Percentiles rank a stretch among this genome's conserved stretches.
Conservation (phyloP, 495 filamentous ascomycete species). For the Trichoderma erinaceum region DNA sequence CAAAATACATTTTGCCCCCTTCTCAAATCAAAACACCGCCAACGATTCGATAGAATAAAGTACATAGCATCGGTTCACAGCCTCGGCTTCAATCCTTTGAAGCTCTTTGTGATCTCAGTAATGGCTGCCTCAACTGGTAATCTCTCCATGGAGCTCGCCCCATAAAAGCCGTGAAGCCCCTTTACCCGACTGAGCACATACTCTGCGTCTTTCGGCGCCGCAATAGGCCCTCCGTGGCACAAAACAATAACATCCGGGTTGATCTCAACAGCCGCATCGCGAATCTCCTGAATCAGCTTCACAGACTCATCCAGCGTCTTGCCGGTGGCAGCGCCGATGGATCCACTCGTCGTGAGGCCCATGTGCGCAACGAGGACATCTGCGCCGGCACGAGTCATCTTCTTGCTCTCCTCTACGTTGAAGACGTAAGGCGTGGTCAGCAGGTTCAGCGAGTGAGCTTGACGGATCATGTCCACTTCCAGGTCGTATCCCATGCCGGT, state of each 20-base stretch:
- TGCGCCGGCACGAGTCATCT: conserved; percentile 58
- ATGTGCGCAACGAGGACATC: conserved; percentile 66
- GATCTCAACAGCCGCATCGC: conserved; percentile 50
- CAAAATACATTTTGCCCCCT: too few species aligned
- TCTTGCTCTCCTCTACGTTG: conserved; percentile 47
- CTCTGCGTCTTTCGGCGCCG: conserved; percentile 53
- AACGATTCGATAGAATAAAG: neutral
- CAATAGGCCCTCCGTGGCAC: conserved; percentile 65
- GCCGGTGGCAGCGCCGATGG: conserved; percentile 55
- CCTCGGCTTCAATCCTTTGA: conserved; percentile 43
- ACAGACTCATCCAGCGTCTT: conserved; percentile 58
- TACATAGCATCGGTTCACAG: neutral
- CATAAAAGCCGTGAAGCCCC: conserved; percentile 65
- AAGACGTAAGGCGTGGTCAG: conserved; percentile 68
- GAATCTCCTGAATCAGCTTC: conserved; percentile 51
- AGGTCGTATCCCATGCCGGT: conserved; percentile 60
- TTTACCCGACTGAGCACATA: conserved; percentile 53
- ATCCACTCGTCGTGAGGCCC: conserved; percentile 59
- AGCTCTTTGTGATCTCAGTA: conserved; percentile 51
- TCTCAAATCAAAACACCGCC: too few species aligned
- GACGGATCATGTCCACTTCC: conserved; percentile 59
- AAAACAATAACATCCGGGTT: conserved; percentile 57
- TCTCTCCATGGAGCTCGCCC: conserved; percentile 65
- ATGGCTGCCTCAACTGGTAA: conserved; percentile 64
- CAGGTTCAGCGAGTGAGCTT: conserved; percentile 50